Evolutionary conservation across 768 basidiomycete genomes (phyloP), one percentile per base, ranked within the genome.

Genomic region (Tylopilus intermedius): DNA sequence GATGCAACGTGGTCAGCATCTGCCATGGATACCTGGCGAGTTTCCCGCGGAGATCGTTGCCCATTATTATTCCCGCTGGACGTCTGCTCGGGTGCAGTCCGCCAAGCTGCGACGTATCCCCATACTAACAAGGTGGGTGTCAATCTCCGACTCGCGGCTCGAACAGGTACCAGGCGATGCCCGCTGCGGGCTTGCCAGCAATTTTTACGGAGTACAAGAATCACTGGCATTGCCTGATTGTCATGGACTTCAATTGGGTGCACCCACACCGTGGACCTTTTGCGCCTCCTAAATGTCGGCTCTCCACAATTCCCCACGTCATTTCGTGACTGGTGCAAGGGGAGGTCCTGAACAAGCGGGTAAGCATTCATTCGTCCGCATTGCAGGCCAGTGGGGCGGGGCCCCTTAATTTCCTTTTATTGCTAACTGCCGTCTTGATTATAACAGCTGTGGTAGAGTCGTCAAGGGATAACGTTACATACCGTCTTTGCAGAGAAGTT

Each of bases 41-140:
- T 60, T 59, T 65, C 62, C 64, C 64, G 64, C 64, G 64, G 64
- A 67, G 60, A 62, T 62, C 63, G 53, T 48, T 59, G 42, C 21
- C 52, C 15, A 32, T 47, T 50, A 55, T 48, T 47, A 47, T 55
- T 41, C 44, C 48, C 45, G 50, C n/a, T 53, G 33, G 7, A 30
- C 30, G 47, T 21, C 35, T 49, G 44, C 22, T 49, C 50, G 55
- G 60, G 32, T 47, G 53, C 51, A 55, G 47, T 62, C 22, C 22
- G 44, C 40, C 30, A 48, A 59, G 52, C 43, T 39, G 58, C 63
- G 55, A 38, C 44, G 54, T 63, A 66, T 53, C 60, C 60, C 64
- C 64, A 55, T 60, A 30, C 32, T 39, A 29, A 49, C 35, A 41
- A 27, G 43, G 45, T 38, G 44, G 21, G 11, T 21, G 49, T 55